Conservation (phyloP, 1,139 yeast species). For the Yamadazyma pseudoaaseri region DNA sequence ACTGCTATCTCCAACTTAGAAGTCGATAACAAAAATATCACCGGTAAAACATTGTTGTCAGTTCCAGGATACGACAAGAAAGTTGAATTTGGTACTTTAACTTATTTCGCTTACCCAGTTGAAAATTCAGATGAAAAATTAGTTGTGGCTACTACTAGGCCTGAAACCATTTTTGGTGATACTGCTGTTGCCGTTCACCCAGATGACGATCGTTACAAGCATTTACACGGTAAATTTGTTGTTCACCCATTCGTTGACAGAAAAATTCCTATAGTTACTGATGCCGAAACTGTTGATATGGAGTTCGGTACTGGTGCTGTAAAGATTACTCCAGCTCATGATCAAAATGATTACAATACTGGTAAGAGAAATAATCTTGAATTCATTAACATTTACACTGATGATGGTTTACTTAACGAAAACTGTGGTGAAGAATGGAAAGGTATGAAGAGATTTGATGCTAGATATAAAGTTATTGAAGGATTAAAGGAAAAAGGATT, state of each 20-base stretch:
- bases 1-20: conserved; percentile 96
- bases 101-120: conserved; percentile 89
- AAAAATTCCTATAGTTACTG: conserved; percentile 83
- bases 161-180: conserved; percentile 97
- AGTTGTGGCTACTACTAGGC: conserved; percentile 97
- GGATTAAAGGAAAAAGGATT: conserved; percentile 73
- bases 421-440: conserved; percentile 86
- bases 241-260: conserved; percentile 88
- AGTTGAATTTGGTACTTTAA: conserved; percentile 93
- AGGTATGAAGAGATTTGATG: conserved; percentile 93
- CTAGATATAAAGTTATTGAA: conserved; percentile 82
- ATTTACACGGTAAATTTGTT: conserved; percentile 90
- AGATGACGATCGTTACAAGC: conserved; percentile 86
- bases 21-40: conserved; percentile 86
- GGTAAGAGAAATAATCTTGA: conserved; percentile 94
- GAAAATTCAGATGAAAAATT: conserved; percentile 86
- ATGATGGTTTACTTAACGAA: conserved; percentile 87
- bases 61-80: conserved; percentile 91
- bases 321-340: conserved; percentile 98
- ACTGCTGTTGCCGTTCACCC: conserved; percentile 98
- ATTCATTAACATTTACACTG: conserved; percentile 85
- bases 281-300: conserved; percentile 95
- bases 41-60: conserved; percentile 75
- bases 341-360: conserved; percentile 92
- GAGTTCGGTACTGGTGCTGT: conserved; percentile 99